phyloP scores from a whole-genome alignment of 2,329 filamentous ascomycete genomes.

The Zelopaecilomyces penicillatus region DNA sequence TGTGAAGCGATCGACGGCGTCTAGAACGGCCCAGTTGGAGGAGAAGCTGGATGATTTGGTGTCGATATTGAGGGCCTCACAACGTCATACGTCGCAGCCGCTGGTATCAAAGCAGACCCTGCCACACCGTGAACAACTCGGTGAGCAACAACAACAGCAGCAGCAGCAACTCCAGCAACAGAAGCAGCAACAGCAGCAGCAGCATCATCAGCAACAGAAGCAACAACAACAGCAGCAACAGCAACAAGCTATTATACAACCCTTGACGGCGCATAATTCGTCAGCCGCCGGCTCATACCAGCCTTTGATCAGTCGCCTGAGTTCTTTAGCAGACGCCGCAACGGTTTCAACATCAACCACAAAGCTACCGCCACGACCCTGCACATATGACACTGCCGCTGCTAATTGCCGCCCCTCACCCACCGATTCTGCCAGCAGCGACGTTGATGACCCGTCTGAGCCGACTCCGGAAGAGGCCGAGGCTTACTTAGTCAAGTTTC shows the following conservation, averaged over 20 bases:
- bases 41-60: slow-evolving; percentile 42
- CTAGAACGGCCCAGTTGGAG: slow-evolving; percentile 37
- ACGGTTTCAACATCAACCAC: slow-evolving; percentile 21
- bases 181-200: slow-evolving; percentile 8
- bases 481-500: slow-evolving; percentile 32
- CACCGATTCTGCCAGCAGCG: slow-evolving; percentile 6
- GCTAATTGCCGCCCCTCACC: slow-evolving; percentile 7
- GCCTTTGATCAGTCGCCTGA: slow-evolving; percentile 23
- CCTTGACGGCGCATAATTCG: slow-evolving; percentile 1
- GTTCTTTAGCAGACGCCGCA: slow-evolving; percentile 28
- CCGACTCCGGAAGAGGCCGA: slow-evolving; percentile 30
- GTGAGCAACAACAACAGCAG: slow-evolving; percentile 1
- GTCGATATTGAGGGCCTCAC: slow-evolving; percentile 31
- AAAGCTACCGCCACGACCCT: background rate
- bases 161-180: slow-evolving; percentile 12
- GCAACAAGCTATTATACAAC: slow-evolving; percentile 2
- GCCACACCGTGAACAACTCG: slow-evolving; percentile 4
- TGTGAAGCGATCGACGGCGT: slow-evolving; percentile 23
- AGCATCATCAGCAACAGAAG: slow-evolving; percentile 1
- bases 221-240: slow-evolving; percentile 8
- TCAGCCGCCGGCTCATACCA: background rate
- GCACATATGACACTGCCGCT: background rate
- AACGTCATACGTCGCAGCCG: slow-evolving; percentile 3
- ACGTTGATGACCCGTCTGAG: slow-evolving; percentile 17
- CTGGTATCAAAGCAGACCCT: slow-evolving; percentile 7